These are phyloP conservation scores for Penstemon newberryi DNA, from an alignment of 257 asterid species.

Conservation along the genomic window DNA sequence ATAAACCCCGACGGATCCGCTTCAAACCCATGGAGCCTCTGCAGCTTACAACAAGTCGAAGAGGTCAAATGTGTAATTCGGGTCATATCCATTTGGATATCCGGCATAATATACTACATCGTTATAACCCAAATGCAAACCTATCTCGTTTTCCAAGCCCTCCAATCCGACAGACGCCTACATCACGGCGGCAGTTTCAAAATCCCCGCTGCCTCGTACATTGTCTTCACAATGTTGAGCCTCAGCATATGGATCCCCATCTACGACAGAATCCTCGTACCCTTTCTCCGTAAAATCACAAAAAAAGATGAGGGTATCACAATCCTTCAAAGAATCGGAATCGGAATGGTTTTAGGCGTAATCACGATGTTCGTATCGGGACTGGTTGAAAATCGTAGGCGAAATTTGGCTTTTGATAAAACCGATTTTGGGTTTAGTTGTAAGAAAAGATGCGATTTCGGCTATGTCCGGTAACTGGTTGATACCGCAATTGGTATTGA, in stretches of 20 bases:
- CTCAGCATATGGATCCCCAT: constrained; percentile 44
- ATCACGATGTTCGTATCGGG: constrained; percentile 38
- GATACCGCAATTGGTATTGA: constrained; percentile 34
- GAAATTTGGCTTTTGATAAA: constrained; percentile 35
- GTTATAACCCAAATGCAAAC: constrained; percentile 28
- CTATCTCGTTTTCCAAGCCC: constrained; percentile 45
- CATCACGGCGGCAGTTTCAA: constrained; percentile 23
- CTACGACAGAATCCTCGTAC: constrained; percentile 43
- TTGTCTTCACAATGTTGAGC: constrained; percentile 39
- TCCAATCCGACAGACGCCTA: constrained; percentile 40
- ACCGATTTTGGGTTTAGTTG: constrained; percentile 31
- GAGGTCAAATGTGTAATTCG: constrained; percentile 39
- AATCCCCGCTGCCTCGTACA: constrained; percentile 46
- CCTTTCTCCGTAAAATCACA: constrained; percentile 29
- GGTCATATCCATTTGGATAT: constrained; percentile 44
- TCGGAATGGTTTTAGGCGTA: constrained; percentile 31
- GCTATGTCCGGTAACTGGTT: constrained; percentile 50
- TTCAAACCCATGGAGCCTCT: constrained; percentile 38
- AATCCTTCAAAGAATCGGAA: constrained; percentile 42
- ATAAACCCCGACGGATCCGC: constrained; percentile 38
- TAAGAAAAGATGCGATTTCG: constrained; percentile 36
- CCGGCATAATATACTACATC: constrained; percentile 38
- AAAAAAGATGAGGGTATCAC: constrained; percentile 39
- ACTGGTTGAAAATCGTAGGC: constrained; percentile 31
- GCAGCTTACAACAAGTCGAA: constrained; percentile 42